Evolutionary conservation across 2,329 filamentous ascomycete genomes (phyloP), one percentile per base, ranked within the genome.

Genomic region (Xylaria sp.): DNA sequence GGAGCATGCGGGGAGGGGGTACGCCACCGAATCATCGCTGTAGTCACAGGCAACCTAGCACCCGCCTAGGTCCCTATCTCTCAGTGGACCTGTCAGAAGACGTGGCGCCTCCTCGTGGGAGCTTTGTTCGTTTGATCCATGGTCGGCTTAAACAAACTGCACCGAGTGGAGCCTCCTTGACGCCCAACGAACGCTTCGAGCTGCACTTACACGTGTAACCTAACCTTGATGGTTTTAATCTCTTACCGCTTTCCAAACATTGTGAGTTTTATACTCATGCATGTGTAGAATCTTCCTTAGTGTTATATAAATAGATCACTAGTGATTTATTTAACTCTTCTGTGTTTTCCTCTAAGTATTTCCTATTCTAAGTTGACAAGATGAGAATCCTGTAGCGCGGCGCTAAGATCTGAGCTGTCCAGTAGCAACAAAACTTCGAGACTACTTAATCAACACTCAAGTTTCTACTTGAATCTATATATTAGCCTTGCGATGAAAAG

Each of bases 41-140:
- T 13, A 37, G 8, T 37, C 34, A 37, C 41, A 12, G 28, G 28
- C 34, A 44, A 13, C 5, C 23, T 44, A 41, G 39, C 25, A 28
- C 32, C n/a, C 32, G 51, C 50, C n/a, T 20, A 23, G 39, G 39
- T 25, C 34, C 15, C 28, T 44, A 41, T n/a, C 20, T 37, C 58
- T 39, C n/a, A 50, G 67, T 63, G 58, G 67, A 37, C 63, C 63
- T 63, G 59, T 58, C 15, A 32, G 63, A 63, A 67, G 50, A 67
- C 64, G 64, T 67, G 63, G 52, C 63, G 41, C 1, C 32, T 28
- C 46, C 59, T 59, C 52, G 63, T 65, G 57, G 50, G 6, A 58
- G 12, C n/a, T 51, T 48, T 39, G 55, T 41, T n/a, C 7, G 56
- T 46, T 58, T 32, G 56, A 58, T 44, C 39, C 39, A 46, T 28